A percentile compares a stretch with the other conserved stretches of the same genome.
Evolutionary conservation across 176 grass and related monocot species (phyloP).

Genomic region (Eleusine coracana): DNA sequence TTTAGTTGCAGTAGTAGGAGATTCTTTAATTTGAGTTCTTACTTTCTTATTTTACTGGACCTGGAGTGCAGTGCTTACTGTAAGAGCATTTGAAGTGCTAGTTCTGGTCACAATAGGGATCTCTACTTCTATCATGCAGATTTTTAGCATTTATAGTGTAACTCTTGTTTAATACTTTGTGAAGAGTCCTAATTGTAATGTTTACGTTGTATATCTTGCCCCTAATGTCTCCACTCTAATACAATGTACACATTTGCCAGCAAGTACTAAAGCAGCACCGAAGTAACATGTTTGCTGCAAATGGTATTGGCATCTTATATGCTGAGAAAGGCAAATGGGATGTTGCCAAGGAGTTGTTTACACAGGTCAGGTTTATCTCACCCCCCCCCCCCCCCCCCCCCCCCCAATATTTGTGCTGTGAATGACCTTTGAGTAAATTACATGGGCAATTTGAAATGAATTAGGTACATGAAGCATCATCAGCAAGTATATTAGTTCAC

Average conservation of each 20-base stretch:
- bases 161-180: background rate
- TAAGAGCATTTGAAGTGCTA: background rate
- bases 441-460: constrained; percentile 40
- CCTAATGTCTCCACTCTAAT: background rate
- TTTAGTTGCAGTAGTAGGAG: background rate
- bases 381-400: background rate
- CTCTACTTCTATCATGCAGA: constrained; percentile 10
- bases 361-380: constrained; percentile 56
- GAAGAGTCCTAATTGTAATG: background rate
- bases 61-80: background rate
- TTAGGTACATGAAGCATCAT: constrained; percentile 97
- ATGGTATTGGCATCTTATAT: constrained; percentile 87
- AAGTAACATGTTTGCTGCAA: constrained; percentile 94
- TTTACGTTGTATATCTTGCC: background rate
- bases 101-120: constrained; percentile 16
- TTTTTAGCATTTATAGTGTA: constrained; percentile 7
- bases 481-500: constrained; percentile 87
- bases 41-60: background rate
- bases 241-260: constrained; percentile 18
- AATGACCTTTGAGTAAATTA: constrained; percentile 20
- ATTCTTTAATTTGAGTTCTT: background rate
- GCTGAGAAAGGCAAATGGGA: constrained; percentile 96
- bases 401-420: constrained; percentile 22
- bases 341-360: constrained; percentile 93
- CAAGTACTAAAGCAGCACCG: constrained; percentile 79